Percentiles rank a stretch among this genome's conserved stretches.
phyloP scores from a whole-genome alignment of 1,284 basidiomycete species.

The Testicularia cyperi region DNA sequence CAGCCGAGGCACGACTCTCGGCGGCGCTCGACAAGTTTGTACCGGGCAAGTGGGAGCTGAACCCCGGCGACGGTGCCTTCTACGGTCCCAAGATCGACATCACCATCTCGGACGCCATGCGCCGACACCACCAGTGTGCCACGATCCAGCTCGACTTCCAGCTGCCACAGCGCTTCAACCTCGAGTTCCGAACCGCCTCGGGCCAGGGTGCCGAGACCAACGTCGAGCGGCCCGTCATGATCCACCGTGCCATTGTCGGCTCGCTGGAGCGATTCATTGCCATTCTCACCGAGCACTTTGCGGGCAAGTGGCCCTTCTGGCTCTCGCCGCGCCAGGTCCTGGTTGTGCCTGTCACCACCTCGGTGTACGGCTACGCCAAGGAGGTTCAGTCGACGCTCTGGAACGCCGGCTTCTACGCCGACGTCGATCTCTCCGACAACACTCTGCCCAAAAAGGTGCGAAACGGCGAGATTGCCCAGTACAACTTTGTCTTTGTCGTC shows the following conservation, averaged over 20 bases:
- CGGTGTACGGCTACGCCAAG: constrained; percentile 83
- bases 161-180: constrained; percentile 94
- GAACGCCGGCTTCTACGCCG: constrained; percentile 77
- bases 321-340: constrained; percentile 89
- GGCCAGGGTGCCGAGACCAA: constrained; percentile 60
- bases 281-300: constrained; percentile 95
- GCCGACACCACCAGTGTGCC: constrained; percentile 90
- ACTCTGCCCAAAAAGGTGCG: constrained; percentile 92
- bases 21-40: constrained; percentile 82
- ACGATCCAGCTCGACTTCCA: constrained; percentile 99
- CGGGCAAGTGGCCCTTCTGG: constrained; percentile 99
- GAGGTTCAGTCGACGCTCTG: constrained; percentile 74
- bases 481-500: constrained; percentile 96
- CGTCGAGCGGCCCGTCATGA: constrained; percentile 86
- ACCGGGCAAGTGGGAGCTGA: constrained; percentile 87
- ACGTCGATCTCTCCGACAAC: constrained; percentile 88
- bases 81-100: constrained; percentile 82
- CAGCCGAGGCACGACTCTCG: constrained; percentile 86
- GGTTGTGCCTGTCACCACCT: constrained; percentile 87
- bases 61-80: constrained; percentile 89
- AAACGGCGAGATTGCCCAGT: constrained; percentile 62
- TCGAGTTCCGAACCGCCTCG: constrained; percentile 75
- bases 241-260: constrained; percentile 94
- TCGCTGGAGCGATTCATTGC: constrained; percentile 94
- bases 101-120: constrained; percentile 87